These are phyloP conservation scores for Aspergillus felis DNA, from an alignment of 2,329 filamentous ascomycete species.

Conservation along the genomic window DNA sequence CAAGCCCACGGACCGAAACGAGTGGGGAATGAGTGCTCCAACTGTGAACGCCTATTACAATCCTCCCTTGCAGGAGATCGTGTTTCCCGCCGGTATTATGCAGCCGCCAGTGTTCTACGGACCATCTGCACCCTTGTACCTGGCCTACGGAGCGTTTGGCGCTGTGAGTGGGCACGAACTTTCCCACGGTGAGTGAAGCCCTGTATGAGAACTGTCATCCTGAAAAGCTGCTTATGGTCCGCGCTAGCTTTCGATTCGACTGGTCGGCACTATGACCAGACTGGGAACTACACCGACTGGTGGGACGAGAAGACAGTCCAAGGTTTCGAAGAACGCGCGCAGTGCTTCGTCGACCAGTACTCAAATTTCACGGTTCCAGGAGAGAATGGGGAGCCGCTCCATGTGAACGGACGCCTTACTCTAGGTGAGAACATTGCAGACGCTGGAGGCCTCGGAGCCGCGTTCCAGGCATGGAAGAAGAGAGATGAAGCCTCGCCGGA, in stretches of 20 bases:
- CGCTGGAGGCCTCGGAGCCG: constrained; percentile 61
- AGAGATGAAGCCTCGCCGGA: constrained; percentile 51
- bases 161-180: constrained; percentile 66
- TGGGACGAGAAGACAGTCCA: constrained; percentile 59
- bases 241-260: constrained; percentile 59
- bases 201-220: neutral
- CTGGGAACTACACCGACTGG: constrained; percentile 63
- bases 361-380: constrained; percentile 56
- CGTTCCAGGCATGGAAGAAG: constrained; percentile 64
- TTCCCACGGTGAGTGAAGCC: constrained; percentile 48
- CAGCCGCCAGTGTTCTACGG: constrained; percentile 65
- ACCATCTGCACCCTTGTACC: constrained; percentile 56
- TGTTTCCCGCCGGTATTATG: constrained; percentile 67
- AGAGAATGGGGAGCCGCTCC: constrained; percentile 53
- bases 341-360: constrained; percentile 69
- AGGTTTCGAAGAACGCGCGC: constrained; percentile 55
- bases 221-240: constrained; percentile 3
- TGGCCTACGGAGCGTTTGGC: constrained; percentile 67
- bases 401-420: constrained; percentile 61
- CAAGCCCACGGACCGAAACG: constrained; percentile 57
- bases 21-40: constrained; percentile 59
- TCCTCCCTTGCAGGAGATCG: constrained; percentile 62
- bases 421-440: constrained; percentile 70
- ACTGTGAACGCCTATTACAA: constrained; percentile 67
- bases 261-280: constrained; percentile 62